Percentiles rank a stretch among this genome's conserved stretches.
phyloP scores from a whole-genome alignment of 495 filamentous ascomycete species.

The Hypoxylon rickii region DNA sequence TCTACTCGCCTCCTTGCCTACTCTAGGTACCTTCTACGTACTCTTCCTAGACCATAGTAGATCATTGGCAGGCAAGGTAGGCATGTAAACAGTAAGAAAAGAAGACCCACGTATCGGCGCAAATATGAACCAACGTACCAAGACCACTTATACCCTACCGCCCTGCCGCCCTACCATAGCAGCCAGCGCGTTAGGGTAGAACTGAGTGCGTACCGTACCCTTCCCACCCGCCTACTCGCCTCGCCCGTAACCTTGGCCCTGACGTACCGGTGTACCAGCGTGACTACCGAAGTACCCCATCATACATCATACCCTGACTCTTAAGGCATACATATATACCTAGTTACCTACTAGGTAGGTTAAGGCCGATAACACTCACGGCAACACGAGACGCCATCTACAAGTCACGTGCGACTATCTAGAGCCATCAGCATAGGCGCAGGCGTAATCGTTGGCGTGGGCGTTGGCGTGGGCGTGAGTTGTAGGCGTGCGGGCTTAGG shows the following conservation, averaged over 20 bases:
- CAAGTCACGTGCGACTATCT: conserved; percentile 35
- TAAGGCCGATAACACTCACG: background rate
- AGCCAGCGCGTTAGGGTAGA: too few relatives aligned
- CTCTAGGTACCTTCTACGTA: conserved; percentile 19
- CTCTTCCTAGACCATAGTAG: background rate
- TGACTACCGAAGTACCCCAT: too few relatives aligned
- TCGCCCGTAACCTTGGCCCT: too few relatives aligned
- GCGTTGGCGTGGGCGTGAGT: too few relatives aligned
- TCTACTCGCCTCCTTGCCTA: conserved; percentile 23
- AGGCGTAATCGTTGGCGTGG: too few relatives aligned
- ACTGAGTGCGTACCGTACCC: background rate
- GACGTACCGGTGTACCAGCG: background rate
- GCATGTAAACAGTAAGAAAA: conserved; percentile 33
- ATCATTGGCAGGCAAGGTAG: conserved; percentile 10
- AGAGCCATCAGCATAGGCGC: conserved; percentile 1
- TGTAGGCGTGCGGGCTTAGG: too few relatives aligned
- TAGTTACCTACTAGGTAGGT: background rate
- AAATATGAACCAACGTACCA: conserved; percentile 23
- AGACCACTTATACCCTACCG: too few relatives aligned
- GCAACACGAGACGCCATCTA: conserved; percentile 23
- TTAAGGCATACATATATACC: background rate
- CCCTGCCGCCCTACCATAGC: too few relatives aligned
- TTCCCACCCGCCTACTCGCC: too few relatives aligned
- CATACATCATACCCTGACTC: too few relatives aligned
- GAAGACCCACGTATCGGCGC: conserved; percentile 31